Evolutionary conservation across 257 asterid species (phyloP), one percentile per base, ranked within the genome.

Genomic region (Eustoma russellianum): DNA sequence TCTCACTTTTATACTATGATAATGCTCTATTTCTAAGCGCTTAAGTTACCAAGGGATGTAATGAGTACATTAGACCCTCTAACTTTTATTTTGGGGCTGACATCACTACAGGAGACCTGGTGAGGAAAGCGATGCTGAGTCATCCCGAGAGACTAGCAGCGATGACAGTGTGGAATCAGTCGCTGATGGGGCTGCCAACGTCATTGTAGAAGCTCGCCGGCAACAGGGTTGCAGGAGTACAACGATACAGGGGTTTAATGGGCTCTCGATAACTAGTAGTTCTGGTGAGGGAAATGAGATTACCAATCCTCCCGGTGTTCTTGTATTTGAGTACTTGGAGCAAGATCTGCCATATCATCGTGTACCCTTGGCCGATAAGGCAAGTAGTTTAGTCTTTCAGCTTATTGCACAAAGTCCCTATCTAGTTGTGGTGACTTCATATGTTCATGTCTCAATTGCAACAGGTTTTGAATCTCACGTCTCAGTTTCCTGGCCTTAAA

Each of bases 351-450:
- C 98, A 13, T 82, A 82, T 79, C 73, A 75, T 66, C 96, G 96
- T 33, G 92, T 82, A 75, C 96, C 98, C 11, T 62, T 91, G 60
- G 89, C 88, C 70, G 96, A 84, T 52, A 84, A 91, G 91, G 98
- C 80, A 70, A 64, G 86, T 72, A 3, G 17, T 64, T 4, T 63
- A 33, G 60, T 38, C 43, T 47, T 62, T 63, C 28, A 57, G n/a
- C 33, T 56, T 55, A 33, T 48, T 41, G 8, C 7, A 9, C 35
- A 17, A 48, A 48, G 30, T 4, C 30, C 3, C 30, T 24, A 24
- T 24, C 30, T 24, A 24, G 30, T 24, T 24, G 30, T 24, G 2
- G 30, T 24, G 30, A 4, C 30, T 9, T 46, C 34, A 51, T 40
- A 48, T n/a, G n/a, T n/a, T n/a, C n/a, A n/a, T n/a, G n/a, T 46